Evolutionary conservation across 495 filamentous ascomycete species (phyloP).

Genomic region (Xylaria sp.): DNA sequence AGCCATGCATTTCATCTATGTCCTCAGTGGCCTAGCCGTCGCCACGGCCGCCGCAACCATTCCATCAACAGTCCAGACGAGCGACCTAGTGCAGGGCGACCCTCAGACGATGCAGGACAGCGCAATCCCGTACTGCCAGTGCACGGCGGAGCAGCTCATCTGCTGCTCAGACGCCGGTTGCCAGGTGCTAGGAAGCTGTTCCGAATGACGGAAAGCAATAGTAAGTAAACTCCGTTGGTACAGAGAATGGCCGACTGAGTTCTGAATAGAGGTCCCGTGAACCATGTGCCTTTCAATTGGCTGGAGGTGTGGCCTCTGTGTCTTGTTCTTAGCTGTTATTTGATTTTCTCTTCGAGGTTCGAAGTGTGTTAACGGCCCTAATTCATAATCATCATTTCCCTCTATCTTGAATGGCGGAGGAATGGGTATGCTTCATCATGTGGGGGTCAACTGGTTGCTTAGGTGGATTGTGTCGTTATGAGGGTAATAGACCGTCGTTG

Average conservation of each 20-base stretch:
- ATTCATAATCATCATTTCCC: not conserved
- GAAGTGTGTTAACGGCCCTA: not conserved
- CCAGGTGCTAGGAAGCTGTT: not conserved
- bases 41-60: not conserved
- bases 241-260: not conserved
- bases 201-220: not conserved
- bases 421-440: not conserved
- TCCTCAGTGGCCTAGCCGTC: not conserved
- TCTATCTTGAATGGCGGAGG: not conserved
- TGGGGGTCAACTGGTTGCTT: too few species aligned
- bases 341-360: not conserved
- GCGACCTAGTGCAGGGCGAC: not conserved
- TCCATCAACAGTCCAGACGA: not conserved
- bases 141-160: constrained; percentile 9
- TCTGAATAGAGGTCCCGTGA: not conserved
- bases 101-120: constrained; percentile 5
- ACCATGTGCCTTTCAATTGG: not conserved
- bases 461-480: not conserved
- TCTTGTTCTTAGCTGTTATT: not conserved
- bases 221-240: not conserved
- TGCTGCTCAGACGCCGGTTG: constrained; percentile 23
- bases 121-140: constrained; percentile 20
- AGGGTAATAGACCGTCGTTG: constrained; percentile 5
- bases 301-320: not conserved
- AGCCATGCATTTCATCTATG: constrained; percentile 9